Evolutionary conservation across 768 basidiomycete genomes (phyloP).

Genomic region (Austroboletus eburneus): DNA sequence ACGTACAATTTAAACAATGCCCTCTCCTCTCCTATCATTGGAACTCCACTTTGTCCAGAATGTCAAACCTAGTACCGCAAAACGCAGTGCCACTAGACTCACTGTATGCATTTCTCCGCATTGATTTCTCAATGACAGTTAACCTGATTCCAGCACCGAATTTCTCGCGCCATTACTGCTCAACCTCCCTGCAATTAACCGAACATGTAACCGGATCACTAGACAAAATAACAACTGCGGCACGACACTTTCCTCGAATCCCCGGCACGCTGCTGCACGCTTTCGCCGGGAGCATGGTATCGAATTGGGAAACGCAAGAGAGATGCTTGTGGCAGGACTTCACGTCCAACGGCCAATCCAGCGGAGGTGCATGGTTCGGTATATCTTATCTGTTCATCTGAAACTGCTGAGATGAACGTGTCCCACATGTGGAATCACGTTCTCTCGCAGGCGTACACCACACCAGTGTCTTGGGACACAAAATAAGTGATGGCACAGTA

Average conservation of each 20-base stretch:
- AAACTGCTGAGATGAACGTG: conserved; percentile 4
- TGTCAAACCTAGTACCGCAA: not conserved
- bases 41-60: not conserved
- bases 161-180: not conserved
- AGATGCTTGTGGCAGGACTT: not conserved
- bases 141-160: not conserved
- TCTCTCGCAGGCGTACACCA: not conserved
- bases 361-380: not conserved
- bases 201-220: not conserved
- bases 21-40: not conserved
- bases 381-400: conserved; percentile 2
- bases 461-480: not conserved
- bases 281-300: not conserved
- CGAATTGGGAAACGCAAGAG: not conserved
- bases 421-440: not conserved
- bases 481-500: too few relatives aligned
- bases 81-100: not conserved
- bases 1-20: not conserved
- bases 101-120: not conserved
- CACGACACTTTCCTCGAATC: not conserved
- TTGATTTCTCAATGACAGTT: not conserved
- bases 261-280: not conserved
- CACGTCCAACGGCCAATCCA: not conserved
- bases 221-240: not conserved
- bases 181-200: not conserved